Evolutionary conservation across 2,329 filamentous ascomycete genomes (phyloP), one percentile per base, ranked within the genome.

Genomic region (Rhynchosporium secalis): DNA sequence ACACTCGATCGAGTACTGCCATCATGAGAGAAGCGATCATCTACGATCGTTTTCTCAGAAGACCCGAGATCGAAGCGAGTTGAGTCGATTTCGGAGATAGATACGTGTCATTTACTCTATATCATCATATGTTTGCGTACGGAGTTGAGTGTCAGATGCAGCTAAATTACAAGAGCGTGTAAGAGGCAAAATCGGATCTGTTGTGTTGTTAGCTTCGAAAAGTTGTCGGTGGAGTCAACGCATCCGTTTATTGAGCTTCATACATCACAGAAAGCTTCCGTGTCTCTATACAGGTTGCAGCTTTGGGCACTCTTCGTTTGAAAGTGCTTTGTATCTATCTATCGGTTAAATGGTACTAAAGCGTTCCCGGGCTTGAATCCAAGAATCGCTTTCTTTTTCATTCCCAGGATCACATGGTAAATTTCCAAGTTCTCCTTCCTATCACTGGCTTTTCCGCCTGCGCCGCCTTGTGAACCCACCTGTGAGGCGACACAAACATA

Each of bases 401-500:
- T 13, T 6, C 26, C 9, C 26, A 46, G 29, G 20, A 10, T 54
- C 51, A 54, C 51, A 54, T 54, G 51, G 38, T 12, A 1, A 3
- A 2, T 4, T 40, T 41, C 51, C 51, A 33, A 52, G n/a, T 1
- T 6, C 51, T 40, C 33, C 9, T 28, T 54, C 28, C 3, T 40
- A 10, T 7, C 28, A 57, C 55, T 28, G 55, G 31, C 40, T 46
- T 26, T 45, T 40, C 55, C 40, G 55, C 55, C 55, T 46, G 20
- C 31, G 55, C 55, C 55, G 55, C 55, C 55, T 33, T 57, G 41
- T 41, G 33, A 54, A 40, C 51, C 51, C 26, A 29, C 28, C 3
- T 20, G 8, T 41, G 51, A 40, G 51, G 51, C 51, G 33, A 54
- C 38, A 36, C 51, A 54, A 54, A 54, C 36, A 54, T 10, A 10